A percentile compares a stretch with the other conserved stretches of the same genome.
These are phyloP conservation scores for Marasmius oreades DNA, from an alignment of 1,284 basidiomycete species.

Conservation along the genomic window DNA sequence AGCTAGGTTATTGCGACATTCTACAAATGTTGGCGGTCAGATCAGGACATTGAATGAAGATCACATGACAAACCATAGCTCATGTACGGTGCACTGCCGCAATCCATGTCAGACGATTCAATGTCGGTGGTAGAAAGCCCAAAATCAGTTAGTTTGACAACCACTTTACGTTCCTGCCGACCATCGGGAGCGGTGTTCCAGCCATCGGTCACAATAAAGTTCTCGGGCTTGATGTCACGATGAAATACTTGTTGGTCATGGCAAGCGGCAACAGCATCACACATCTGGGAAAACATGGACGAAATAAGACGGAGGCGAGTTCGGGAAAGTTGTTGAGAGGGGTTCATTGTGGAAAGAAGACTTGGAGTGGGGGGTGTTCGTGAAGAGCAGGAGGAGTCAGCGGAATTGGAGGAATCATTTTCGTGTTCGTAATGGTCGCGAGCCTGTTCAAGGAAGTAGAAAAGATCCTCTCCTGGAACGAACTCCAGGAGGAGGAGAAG, in stretches of 20 bases:
- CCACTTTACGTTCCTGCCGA: slow-evolving; percentile 67
- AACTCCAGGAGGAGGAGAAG: slow-evolving; percentile 63
- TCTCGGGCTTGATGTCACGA: slow-evolving; percentile 98
- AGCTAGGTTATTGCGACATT: slow-evolving; percentile 96
- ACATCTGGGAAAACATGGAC: slow-evolving; percentile 98
- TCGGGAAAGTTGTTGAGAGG: slow-evolving; percentile 79
- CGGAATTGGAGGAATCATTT: slow-evolving; percentile 35
- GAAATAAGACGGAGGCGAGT: slow-evolving; percentile 89
- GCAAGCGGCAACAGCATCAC: slow-evolving; percentile 95
- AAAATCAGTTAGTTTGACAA: slow-evolving; percentile 97
- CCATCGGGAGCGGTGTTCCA: slow-evolving; percentile 52
- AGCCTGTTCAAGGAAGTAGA: slow-evolving; percentile 95
- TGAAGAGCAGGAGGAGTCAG: slow-evolving; percentile 48
- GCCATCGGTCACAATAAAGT: slow-evolving; percentile 89
- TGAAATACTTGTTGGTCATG: slow-evolving; percentile 92
- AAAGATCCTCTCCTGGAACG: slow-evolving; percentile 94
- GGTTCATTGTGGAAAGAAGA: slow-evolving; percentile 85
- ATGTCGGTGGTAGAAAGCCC: slow-evolving; percentile 89
- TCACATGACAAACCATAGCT: slow-evolving; percentile 71
- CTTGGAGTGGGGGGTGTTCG: slow-evolving; percentile 92
- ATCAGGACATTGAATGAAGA: slow-evolving; percentile 9
- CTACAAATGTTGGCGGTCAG: slow-evolving; percentile 36
- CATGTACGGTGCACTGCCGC: slow-evolving; percentile 99
- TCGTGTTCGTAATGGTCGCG: slow-evolving; percentile 74
- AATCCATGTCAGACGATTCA: slow-evolving; percentile 94